Conservation (phyloP, 2,329 filamentous ascomycete species). For the Aspergillus pseudoterreus region DNA sequence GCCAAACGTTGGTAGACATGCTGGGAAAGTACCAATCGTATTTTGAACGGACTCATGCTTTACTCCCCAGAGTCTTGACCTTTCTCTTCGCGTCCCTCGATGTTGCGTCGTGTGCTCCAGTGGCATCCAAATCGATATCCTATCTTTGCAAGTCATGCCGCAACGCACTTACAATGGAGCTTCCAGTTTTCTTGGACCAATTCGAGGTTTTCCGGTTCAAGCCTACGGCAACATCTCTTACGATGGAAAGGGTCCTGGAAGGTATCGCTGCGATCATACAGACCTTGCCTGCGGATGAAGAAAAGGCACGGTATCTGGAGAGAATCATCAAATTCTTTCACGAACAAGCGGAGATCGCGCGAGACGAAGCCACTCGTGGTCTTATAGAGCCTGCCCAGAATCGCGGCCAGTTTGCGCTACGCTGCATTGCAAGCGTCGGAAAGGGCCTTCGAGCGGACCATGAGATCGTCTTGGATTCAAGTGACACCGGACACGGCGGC, state of each 20-base stretch:
- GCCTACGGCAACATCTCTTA: slow-evolving; percentile 32
- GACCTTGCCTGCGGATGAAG: slow-evolving; percentile 35
- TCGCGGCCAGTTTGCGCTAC: slow-evolving; percentile 33
- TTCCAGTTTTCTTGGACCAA: slow-evolving; percentile 42
- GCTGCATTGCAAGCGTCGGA: slow-evolving; percentile 41
- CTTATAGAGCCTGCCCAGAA: slow-evolving; percentile 32
- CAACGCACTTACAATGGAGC: slow-evolving; percentile 36
- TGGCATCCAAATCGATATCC: slow-evolving; percentile 42
- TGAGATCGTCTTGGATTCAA: slow-evolving; percentile 34
- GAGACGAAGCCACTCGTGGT: slow-evolving; percentile 27
- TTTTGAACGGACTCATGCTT: slow-evolving; percentile 39
- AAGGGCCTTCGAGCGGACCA: slow-evolving; percentile 36
- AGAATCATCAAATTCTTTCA: slow-evolving; percentile 37
- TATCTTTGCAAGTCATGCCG: slow-evolving; percentile 44
- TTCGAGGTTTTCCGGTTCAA: slow-evolving; percentile 38
- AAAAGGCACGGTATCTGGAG: slow-evolving; percentile 37
- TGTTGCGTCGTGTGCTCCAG: slow-evolving; percentile 36
- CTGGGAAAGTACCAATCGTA: slow-evolving; percentile 43
- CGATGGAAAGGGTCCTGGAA: slow-evolving; percentile 41
- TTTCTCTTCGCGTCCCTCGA: slow-evolving; percentile 45
- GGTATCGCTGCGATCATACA: slow-evolving; percentile 45
- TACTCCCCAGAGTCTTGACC: slow-evolving; percentile 40
- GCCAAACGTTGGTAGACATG: slow-evolving; percentile 41
- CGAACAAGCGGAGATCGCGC: slow-evolving; percentile 30
- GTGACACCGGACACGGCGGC: slow-evolving; percentile 18